These are phyloP conservation scores for Venturia pyrina DNA, from an alignment of 2,329 filamentous ascomycete species.

Conservation along the genomic window DNA sequence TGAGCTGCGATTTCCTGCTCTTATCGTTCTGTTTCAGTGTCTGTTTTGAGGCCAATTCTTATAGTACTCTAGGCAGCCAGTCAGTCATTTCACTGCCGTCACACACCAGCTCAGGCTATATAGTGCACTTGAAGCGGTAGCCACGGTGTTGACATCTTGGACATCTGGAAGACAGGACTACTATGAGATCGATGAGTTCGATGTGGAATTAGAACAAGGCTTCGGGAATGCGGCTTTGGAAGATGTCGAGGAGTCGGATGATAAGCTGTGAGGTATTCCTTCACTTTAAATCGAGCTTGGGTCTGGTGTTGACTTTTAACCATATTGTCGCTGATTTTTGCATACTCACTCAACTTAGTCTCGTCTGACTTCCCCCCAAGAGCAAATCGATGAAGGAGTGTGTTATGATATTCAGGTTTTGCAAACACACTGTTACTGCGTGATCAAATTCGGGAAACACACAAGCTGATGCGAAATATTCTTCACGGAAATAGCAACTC, in stretches of 20 bases:
- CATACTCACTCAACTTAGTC: background rate
- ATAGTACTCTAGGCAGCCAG: background rate
- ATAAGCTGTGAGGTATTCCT: background rate
- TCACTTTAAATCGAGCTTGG: background rate
- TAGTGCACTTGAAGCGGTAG: background rate
- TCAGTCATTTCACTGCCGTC: background rate
- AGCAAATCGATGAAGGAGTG: too few species aligned
- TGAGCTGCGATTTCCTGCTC: background rate
- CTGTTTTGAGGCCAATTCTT: background rate
- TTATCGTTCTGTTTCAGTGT: background rate
- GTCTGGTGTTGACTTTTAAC: background rate
- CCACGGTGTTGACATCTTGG: background rate
- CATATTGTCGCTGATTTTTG: background rate
- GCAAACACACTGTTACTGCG: background rate
- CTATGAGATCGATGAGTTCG: background rate
- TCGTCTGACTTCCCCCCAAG: too few species aligned
- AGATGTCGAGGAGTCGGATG: background rate
- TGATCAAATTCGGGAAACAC: background rate
- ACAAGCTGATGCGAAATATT: background rate
- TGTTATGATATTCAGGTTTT: background rate
- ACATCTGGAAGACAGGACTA: background rate
- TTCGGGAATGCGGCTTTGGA: background rate
- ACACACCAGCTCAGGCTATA: background rate
- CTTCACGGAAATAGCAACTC: background rate
- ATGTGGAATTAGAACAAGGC: background rate